Evolutionary conservation across 2,329 filamentous ascomycete species (phyloP).

Genomic region (Trichoderma polysporum): DNA sequence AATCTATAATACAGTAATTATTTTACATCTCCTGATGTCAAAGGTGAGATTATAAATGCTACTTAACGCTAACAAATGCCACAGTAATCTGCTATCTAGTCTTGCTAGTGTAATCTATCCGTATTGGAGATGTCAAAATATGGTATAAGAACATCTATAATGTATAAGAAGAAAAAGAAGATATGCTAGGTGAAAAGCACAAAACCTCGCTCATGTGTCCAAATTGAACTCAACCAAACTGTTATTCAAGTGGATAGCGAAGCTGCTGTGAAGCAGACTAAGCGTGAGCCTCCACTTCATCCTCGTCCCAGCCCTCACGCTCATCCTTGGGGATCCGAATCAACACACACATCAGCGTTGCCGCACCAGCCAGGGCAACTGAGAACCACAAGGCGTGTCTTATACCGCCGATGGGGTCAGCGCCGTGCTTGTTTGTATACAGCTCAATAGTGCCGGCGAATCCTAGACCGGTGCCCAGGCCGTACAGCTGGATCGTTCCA

Average conservation of each 20-base stretch:
- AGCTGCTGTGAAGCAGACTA: not conserved
- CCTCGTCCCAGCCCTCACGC: conserved; percentile 12
- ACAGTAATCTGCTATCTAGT: not conserved
- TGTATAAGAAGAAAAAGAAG: not conserved
- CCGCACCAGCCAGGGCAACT: not conserved
- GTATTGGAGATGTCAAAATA: not conserved
- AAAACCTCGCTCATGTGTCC: not conserved
- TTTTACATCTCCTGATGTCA: not conserved
- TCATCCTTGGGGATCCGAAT: conserved; percentile 11
- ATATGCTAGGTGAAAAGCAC: not conserved
- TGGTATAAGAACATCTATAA: not conserved
- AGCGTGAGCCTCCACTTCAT: not conserved
- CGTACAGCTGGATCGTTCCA: conserved; percentile 9
- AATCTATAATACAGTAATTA: not conserved
- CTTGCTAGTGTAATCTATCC: no score
- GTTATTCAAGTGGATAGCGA: not conserved
- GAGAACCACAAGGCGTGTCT: conserved; percentile 7
- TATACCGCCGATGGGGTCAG: not conserved
- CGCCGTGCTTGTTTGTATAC: conserved; percentile 2
- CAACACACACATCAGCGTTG: not conserved
- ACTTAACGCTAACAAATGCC: not conserved
- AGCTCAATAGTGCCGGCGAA: conserved; percentile 6
- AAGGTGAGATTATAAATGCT: not conserved
- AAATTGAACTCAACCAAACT: not conserved
- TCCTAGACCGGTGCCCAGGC: not conserved